Percentiles rank a stretch among this genome's conserved stretches.
phyloP scores from a whole-genome alignment of 1,139 yeast species.

The Arxiozyma slooffiae region DNA sequence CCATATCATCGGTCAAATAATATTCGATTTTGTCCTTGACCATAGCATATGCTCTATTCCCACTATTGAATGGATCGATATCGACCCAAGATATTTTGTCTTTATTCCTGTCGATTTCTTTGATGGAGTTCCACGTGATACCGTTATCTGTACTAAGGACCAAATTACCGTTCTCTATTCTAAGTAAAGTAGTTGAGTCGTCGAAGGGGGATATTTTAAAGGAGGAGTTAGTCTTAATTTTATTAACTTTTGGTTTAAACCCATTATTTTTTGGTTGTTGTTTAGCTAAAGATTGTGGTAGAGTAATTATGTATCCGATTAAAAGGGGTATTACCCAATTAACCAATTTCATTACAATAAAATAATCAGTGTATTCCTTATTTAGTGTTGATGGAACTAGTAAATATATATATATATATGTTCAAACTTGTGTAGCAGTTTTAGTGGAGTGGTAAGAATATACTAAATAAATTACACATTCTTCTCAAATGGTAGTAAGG shows the following conservation, averaged over 20 bases:
- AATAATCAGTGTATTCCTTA: too few species aligned
- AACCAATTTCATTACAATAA: background rate
- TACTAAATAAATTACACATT: too few species aligned
- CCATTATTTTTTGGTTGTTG: conserved; percentile 5
- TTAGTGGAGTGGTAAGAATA: background rate
- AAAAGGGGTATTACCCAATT: background rate
- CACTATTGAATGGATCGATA: conserved; percentile 14
- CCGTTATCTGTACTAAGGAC: conserved; percentile 22
- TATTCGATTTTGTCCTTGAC: conserved; percentile 2
- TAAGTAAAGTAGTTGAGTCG: conserved; percentile 21
- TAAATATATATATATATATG: too few species aligned
- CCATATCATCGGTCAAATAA: conserved; percentile 23
- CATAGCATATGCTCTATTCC: conserved; percentile 19
- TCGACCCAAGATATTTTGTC: conserved; percentile 5
- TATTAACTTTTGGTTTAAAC: conserved; percentile 15
- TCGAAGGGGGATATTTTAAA: conserved; percentile 18
- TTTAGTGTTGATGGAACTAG: too few species aligned
- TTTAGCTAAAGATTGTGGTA: background rate
- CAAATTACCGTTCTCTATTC: conserved; percentile 8
- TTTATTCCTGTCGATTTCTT: conserved; percentile 4
- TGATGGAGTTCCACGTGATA: conserved; percentile 17
- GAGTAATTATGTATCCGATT: background rate
- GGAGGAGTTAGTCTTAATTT: conserved; percentile 1
- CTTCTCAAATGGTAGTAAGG: background rate
- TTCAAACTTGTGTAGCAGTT: too few species aligned